phyloP scores from a whole-genome alignment of 306 rosid species.

The Castanea sativa region DNA sequence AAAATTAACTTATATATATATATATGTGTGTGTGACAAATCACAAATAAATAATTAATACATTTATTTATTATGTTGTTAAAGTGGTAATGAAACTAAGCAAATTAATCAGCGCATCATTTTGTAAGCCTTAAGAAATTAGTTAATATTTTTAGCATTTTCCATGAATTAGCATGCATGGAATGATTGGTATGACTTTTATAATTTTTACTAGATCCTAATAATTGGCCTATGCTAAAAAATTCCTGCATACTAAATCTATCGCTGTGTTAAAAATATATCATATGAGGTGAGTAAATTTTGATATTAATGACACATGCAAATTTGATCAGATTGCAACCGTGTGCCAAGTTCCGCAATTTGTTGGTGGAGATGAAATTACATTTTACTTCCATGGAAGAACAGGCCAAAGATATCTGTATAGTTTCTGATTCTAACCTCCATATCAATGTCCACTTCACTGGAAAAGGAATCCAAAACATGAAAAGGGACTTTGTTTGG shows the following conservation, averaged over 20 bases:
- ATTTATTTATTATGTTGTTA: too few relatives aligned
- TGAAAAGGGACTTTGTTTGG: constrained; percentile 62
- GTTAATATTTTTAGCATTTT: too few relatives aligned
- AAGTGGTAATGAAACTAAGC: too few relatives aligned
- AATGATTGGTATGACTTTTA: too few relatives aligned
- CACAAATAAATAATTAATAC: too few relatives aligned
- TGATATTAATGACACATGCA: not conserved
- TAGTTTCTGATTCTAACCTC: constrained; percentile 25
- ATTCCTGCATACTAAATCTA: not conserved
- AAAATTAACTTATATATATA: too few relatives aligned
- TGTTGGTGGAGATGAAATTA: constrained; percentile 59
- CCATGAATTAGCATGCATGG: too few relatives aligned
- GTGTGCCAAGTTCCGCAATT: constrained; percentile 46
- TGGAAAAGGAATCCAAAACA: constrained; percentile 20
- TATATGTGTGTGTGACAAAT: too few relatives aligned
- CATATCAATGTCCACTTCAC: constrained; percentile 34
- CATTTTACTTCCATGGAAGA: constrained; percentile 47
- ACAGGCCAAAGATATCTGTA: constrained; percentile 26
- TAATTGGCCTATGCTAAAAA: too few relatives aligned
- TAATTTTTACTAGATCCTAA: too few relatives aligned
- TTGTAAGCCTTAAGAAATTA: too few relatives aligned
- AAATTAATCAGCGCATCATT: too few relatives aligned
- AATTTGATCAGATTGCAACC: constrained; percentile 18
- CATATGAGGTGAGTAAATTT: not conserved
- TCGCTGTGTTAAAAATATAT: not conserved